Evolutionary conservation across 352 stramenopile species (phyloP).

Genomic region (Pythium volutum): DNA sequence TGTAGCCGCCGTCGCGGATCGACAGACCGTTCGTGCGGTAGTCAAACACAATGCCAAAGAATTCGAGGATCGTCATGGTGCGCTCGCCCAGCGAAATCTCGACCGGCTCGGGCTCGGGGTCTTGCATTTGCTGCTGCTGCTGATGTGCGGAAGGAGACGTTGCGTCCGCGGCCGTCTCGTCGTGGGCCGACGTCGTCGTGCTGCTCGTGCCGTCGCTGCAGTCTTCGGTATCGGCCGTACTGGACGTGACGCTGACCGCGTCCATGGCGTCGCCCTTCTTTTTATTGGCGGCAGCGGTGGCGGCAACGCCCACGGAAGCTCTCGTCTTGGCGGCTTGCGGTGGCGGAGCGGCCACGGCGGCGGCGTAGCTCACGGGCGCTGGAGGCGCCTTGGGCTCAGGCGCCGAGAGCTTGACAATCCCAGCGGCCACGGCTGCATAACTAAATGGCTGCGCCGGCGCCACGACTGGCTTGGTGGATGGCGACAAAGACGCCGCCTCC

Average conservation of each 20-base stretch:
- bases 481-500: neutral
- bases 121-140: neutral
- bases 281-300: neutral
- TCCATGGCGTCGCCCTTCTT: slow-evolving; percentile 34
- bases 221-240: slow-evolving; percentile 79
- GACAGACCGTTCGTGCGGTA: slow-evolving; percentile 81
- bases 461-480: slow-evolving; percentile 10
- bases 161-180: slow-evolving; percentile 12
- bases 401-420: slow-evolving; percentile 43
- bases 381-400: slow-evolving; percentile 13
- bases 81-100: slow-evolving; percentile 59
- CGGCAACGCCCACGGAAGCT: neutral
- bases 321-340: slow-evolving; percentile 7
- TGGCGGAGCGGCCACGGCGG: slow-evolving; percentile 46
- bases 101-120: neutral
- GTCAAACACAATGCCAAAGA: slow-evolving; percentile 85
- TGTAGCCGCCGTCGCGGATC: slow-evolving; percentile 83
- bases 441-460: slow-evolving; percentile 41
- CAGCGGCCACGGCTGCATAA: slow-evolving; percentile 69
- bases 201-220: slow-evolving; percentile 31
- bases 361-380: slow-evolving; percentile 61
- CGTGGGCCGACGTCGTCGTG: slow-evolving; percentile 21
- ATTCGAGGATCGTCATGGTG: slow-evolving; percentile 78
- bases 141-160: neutral
- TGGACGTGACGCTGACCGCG: slow-evolving; percentile 69